Evolutionary conservation across 257 asterid species (phyloP).

Genomic region (Osmanthus fragrans): DNA sequence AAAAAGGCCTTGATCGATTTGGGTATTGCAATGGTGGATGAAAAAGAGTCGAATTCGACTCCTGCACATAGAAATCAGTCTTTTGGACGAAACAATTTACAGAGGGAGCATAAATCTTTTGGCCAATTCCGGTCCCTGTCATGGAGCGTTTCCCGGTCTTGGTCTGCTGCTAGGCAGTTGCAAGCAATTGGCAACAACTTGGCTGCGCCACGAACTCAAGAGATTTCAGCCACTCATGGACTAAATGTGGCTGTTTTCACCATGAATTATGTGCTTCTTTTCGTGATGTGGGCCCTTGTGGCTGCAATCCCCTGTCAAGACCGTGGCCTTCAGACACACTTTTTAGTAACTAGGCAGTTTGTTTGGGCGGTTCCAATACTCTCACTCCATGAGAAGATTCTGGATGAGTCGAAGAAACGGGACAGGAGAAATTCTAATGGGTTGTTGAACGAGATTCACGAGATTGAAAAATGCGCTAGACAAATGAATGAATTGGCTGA

Average conservation of each 20-base stretch:
- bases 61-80: constrained; percentile 28
- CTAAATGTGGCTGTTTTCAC: constrained; percentile 29
- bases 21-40: constrained; percentile 48
- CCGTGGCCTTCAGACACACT: constrained; percentile 32
- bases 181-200: constrained; percentile 33
- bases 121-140: constrained; percentile 34
- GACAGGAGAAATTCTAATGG: constrained; percentile 28
- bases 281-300: constrained; percentile 37
- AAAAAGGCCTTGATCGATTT: constrained; percentile 63
- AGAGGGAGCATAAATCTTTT: constrained; percentile 17
- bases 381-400: constrained; percentile 28
- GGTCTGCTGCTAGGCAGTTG: constrained; percentile 40
- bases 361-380: constrained; percentile 23
- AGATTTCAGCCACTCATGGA: constrained; percentile 29
- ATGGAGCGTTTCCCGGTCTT: constrained; percentile 33
- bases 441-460: constrained; percentile 30
- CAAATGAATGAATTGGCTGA: constrained; percentile 31
- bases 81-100: constrained; percentile 19
- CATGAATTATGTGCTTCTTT: constrained; percentile 31
- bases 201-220: constrained; percentile 21
- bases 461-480: constrained; percentile 24
- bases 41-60: constrained; percentile 24
- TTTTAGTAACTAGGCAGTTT: constrained; percentile 22
- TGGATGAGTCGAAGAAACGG: constrained; percentile 32
- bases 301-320: constrained; percentile 41